These are phyloP conservation scores for Sugiyamaella novakii DNA, from an alignment of 1,139 yeast genomes.

Conservation along the genomic window DNA sequence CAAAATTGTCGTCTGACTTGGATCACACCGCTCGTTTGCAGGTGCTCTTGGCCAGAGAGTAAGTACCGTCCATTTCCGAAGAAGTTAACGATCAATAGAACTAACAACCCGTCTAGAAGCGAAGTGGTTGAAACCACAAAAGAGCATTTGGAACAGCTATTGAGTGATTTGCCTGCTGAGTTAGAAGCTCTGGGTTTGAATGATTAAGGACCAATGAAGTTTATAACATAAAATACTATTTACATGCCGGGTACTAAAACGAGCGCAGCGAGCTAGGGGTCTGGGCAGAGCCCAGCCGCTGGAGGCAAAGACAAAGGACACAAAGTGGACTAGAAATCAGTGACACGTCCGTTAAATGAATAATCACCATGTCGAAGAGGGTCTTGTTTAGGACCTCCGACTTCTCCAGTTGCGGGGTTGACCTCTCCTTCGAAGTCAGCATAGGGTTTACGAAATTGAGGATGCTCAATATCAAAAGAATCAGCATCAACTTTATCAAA, in stretches of 20 bases:
- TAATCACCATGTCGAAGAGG: constrained; percentile 93
- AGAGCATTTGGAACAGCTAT: constrained; percentile 11
- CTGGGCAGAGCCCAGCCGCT: not conserved
- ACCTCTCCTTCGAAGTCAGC: constrained; percentile 96
- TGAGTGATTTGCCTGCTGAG: constrained; percentile 15
- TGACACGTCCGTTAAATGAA: constrained; percentile 93
- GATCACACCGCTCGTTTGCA: constrained; percentile 6
- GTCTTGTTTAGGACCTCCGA: constrained; percentile 98
- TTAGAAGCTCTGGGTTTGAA: constrained; percentile 1
- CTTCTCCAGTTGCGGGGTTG: constrained; percentile 92
- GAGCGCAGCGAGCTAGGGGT: not conserved
- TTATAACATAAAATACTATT: not conserved
- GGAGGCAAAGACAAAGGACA: not conserved
- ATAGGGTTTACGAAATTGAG: constrained; percentile 71
- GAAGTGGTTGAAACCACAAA: constrained; percentile 10
- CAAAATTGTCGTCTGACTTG: constrained; percentile 2
- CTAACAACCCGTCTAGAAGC: constrained; percentile 7
- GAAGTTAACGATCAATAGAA: too few relatives aligned
- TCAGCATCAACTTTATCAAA: constrained; percentile 68
- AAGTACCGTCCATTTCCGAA: too few relatives aligned
- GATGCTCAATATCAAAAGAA: constrained; percentile 66
- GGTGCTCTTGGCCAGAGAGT: constrained; percentile 16
- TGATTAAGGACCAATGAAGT: constrained; percentile 1
- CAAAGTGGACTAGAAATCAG: constrained; percentile 63
- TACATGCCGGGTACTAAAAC: not conserved